Evolutionary conservation across 176 grass and related monocot genomes (phyloP).

Genomic region (Oryza coarctata): DNA sequence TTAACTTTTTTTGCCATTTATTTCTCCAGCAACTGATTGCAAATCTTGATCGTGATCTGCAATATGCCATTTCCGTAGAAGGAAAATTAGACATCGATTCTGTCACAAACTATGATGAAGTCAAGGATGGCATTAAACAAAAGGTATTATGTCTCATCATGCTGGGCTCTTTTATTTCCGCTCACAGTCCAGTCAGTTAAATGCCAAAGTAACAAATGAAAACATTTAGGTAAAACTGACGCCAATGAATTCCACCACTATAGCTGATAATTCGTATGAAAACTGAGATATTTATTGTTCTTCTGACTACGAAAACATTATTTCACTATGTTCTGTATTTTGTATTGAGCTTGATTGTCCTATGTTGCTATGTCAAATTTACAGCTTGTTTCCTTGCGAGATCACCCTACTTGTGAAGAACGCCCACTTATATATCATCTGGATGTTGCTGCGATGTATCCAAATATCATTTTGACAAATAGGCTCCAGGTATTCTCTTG

Average conservation of each 20-base stretch:
- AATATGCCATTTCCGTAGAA: constrained; percentile 86
- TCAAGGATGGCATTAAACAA: constrained; percentile 87
- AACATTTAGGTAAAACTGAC: neutral
- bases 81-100: constrained; percentile 91
- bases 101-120: constrained; percentile 91
- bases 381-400: constrained; percentile 84
- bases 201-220: neutral
- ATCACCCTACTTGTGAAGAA: constrained; percentile 86
- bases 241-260: neutral
- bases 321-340: constrained; percentile 13
- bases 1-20: constrained; percentile 32
- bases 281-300: neutral
- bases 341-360: constrained; percentile 33
- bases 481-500: constrained; percentile 81
- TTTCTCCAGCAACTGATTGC: constrained; percentile 78
- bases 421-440: constrained; percentile 97
- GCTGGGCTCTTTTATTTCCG: constrained; percentile 29
- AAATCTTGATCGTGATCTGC: constrained; percentile 96
- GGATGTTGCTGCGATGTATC: constrained; percentile 99
- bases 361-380: constrained; percentile 37
- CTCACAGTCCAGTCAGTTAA: neutral
- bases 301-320: neutral
- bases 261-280: neutral
- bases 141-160: constrained; percentile 55
- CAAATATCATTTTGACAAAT: constrained; percentile 99